Base-by-base conservation (phyloP, 495 filamentous ascomycete species). In the Talaromyces adpressus region DNA sequence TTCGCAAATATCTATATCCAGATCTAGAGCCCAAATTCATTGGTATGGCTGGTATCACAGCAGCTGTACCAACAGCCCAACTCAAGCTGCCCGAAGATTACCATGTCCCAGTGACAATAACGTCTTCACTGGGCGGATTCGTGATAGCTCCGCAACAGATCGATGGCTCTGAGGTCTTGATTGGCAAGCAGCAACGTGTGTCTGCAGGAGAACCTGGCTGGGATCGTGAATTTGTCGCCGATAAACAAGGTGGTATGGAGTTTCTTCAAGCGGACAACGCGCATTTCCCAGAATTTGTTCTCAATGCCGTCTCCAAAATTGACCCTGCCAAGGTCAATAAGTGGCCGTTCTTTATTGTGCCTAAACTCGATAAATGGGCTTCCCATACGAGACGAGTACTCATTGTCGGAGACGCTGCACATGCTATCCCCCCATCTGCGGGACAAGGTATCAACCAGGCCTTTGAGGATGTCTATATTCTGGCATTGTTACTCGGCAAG, bases 341-440 rank as follows among this genome's bases (percentile, higher is more conserved):
- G 14, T 80, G 77, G 78, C 76, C 76, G 1, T 81, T 75, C 63
- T 78, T 79, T 64, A 63, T 72, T 4, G 72, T 79, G 0, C 77
- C 74, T 2, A 71, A 69, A 51, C 69, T 81, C 14, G 71, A 71
- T 1, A 62, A 54, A 0, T 81, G 81, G 79, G 63, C 63, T 3
- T 78, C 77, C 0, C 27, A 66, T 1, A 49, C 65, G 4, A 66
- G 68, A 3, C 66, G 74, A 1, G 75, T 81, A 8, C 59, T 78
- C 0, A 70, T 82, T 41, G 60, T 81, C 7, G 79, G 79, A 20
- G 77, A 82, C 69, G 79, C 79, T 3, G 79, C 79, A 2, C 79
- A 82, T 68, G 78, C 79, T 0, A 77, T 83, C 23, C 76, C 79
- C 0, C 80, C 80, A 6, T 72, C 72, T 16, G 68, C 76, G 0